Evolutionary conservation across 2,329 filamentous ascomycete species (phyloP), one percentile per base, ranked within the genome.

Genomic region (Cucurbitaria berberidis): DNA sequence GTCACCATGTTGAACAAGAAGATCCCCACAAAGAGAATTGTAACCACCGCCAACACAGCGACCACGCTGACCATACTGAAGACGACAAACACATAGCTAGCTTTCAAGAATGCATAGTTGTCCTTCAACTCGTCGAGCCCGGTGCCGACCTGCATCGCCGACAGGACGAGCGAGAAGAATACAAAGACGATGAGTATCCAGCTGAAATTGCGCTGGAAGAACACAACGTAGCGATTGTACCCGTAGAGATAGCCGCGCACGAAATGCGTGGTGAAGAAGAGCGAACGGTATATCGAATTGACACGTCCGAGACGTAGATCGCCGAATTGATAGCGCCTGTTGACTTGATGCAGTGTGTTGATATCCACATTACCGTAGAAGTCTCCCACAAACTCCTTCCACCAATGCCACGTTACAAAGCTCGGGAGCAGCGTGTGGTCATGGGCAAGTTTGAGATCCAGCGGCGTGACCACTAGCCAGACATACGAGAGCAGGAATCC

Each of bases 221-320:
- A 76, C 21, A 73, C 67, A 3, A 67, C 70, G 46, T 76, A 76
- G 51, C 72, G 70, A 34, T 75, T 75, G 55, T 76, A 75, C 2
- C 70, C 70, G 44, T 75, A 76, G 11, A 76, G 46, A 41, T 76
- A 76, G 3, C 74, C 74, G 16, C 73, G 69, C 1, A 76, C 70
- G 34, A 74, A 76, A 45, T 75, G 67, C 24, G 67, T 70, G 34
- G 42, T 46, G 26, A 67, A 59, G 58, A 64, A 73, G 19, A 70
- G 64, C 3, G 57, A 66, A 24, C 74, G 66, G 49, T 75, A 76
- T 21, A 70, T 73, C 9, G 63, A 59, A 44, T 76, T 76, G 44
- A 76, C 69, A 11, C 74, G 59, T 0, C 70, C 67, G 1, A 75
- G 57, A 0, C 72, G 59, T 27, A 74, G 48, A 38, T 75, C 73